Evolutionary conservation across 192 early-diverging fungal species (phyloP), one percentile per base, ranked within the genome.

Genomic region (Backusella tarrabulga): DNA sequence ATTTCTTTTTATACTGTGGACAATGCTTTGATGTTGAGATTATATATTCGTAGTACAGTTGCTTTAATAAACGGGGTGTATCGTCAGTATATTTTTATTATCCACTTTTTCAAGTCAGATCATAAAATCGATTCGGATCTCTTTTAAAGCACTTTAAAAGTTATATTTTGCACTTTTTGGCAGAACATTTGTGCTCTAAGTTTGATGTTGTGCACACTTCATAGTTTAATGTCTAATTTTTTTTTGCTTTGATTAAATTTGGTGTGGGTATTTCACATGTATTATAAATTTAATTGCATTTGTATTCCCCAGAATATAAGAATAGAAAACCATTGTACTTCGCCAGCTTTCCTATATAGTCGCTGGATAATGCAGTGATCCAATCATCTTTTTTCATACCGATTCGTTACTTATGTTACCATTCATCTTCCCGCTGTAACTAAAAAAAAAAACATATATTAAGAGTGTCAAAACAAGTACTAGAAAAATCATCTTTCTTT

Each of bases 291-390:
- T 29, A 63, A 63, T 63, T 63, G 56, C 56, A 63, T 63, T 63
- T 63, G 56, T 63, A 63, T 63, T 63, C 56, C 56, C 56, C 12
- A 23, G 56, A 29, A 12, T 63, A 63, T 8, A 14, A 23, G 23
- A 29, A 63, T 63, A 63, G 56, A 63, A 63, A 63, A 63, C 29
- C 56, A 63, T 29, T 63, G 56, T 63, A 63, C 56, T 63, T 63
- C 56, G 11, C 12, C 12, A 29, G 29, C 29, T 63, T 32, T 63
- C 23, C 56, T 63, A 63, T 63, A 63, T 63, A 63, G 56, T 63
- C 56, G 29, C 23, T 63, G 12, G 4, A 29, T 63, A 29, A 26
- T 63, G 26, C 56, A 63, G 9, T 26, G 9, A 63, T 63, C 56
- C 56, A 63, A 63, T 63, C 56, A 29, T 63, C 56, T 26, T 63